Base-by-base conservation (phyloP, 2,329 filamentous ascomycete species). In the Uncinocarpus reesii region DNA sequence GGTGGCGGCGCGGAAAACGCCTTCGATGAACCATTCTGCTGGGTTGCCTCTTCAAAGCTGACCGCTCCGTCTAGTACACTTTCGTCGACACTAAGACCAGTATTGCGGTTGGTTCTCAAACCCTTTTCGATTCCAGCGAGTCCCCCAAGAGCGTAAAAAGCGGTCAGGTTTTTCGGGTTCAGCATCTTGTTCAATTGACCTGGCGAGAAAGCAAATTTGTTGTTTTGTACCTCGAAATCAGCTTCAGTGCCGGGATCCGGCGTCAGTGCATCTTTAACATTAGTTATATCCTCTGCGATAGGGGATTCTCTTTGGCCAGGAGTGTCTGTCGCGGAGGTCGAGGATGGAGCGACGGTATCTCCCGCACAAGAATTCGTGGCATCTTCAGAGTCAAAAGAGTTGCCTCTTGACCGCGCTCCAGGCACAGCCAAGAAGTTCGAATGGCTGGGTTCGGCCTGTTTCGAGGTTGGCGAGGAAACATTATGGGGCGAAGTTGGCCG, bases 131-230 rank as follows among this genome's bases (percentile, higher is more conserved):
- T 62, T 1, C 86, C 86, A 7, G 68, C 69, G 4, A 90, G 62
- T 42, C 86, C 86, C 47, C 86, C 86, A 2, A 92, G 65, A 4
- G 83, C 83, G 56, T 83, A 79, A 53, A 89, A 87, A 3, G 84
- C 85, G 21, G 77, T 72, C 52, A 85, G 70, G 57, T 76, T 88
- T 66, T 92, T 92, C 0, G 86, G 85, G 54, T 89, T 89, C 44
- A 88, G 71, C 5, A 92, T 68, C 66, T 90, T 90, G 53, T 78
- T 80, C 57, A 86, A 67, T 56, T 85, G 83, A 20, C 84, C 85
- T 8, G 81, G 81, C 0, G 80, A 77, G 58, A 81, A 87, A 7
- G 82, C 84, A 57, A 88, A 87, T 37, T 74, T 78, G 62, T 84
- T 86, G 57, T 82, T 71, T 40, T 79, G 71, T 13, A 81, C 75